These are phyloP conservation scores for Pichia cabralensis DNA, from an alignment of 805 yeast genomes.

Conservation along the genomic window DNA sequence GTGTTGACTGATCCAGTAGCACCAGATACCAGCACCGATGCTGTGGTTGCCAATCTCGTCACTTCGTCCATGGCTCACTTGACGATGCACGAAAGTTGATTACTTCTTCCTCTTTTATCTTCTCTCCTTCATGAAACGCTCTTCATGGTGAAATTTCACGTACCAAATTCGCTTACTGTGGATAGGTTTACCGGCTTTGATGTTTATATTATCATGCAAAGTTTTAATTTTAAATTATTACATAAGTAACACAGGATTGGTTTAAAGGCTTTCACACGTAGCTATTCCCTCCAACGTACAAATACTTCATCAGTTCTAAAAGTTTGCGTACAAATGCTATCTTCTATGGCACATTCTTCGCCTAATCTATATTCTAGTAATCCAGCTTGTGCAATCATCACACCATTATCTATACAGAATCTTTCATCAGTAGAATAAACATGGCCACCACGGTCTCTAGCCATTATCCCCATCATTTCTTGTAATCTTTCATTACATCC, in stretches of 20 bases:
- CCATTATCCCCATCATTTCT: conserved; percentile 96
- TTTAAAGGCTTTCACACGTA: too few relatives aligned
- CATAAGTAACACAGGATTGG: too few relatives aligned
- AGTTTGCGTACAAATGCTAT: conserved; percentile 85
- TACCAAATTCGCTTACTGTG: too few relatives aligned
- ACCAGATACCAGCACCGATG: conserved; percentile 37
- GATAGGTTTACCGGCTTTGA: too few relatives aligned
- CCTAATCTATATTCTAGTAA: conserved; percentile 79
- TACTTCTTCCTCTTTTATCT: too few relatives aligned
- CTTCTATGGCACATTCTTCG: conserved; percentile 42
- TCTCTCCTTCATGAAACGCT: too few relatives aligned
- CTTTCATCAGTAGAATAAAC: conserved; percentile 93
- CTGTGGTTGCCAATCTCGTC: conserved; percentile 44
- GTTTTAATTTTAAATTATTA: too few relatives aligned
- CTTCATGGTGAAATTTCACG: too few relatives aligned
- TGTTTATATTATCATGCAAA: too few relatives aligned
- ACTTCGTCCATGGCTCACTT: too few relatives aligned
- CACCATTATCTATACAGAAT: conserved; percentile 95
- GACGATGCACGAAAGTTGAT: too few relatives aligned
- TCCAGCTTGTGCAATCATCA: conserved; percentile 99
- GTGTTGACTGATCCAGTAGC: too few relatives aligned
- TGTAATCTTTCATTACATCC: conserved; percentile 90
- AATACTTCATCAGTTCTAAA: conserved; percentile 91
- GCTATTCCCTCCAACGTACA: conserved; percentile 67
- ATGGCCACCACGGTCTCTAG: conserved; percentile 76